Base-by-base conservation (phyloP, 306 rosid genomes). In the Neltuma alba region DNA sequence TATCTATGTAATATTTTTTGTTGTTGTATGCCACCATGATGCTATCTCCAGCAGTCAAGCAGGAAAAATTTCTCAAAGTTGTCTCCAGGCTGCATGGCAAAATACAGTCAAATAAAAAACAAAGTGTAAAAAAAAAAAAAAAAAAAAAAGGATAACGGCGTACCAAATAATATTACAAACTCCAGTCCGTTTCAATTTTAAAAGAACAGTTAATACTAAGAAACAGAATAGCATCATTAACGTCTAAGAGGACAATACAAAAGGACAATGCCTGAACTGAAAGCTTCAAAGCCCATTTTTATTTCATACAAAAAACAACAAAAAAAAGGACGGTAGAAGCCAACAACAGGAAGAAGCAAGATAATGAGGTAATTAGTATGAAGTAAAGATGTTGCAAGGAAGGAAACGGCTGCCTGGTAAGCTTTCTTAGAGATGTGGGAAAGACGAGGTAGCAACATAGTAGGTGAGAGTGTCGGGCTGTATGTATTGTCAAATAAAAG, bases 1-100 rank as follows among this genome's bases (percentile, higher is more conserved):
- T 95, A 88, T 95, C 98, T 31, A 95, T 95, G 84, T 95, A 95
- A 72, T 95, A 95, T 67, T 95, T 93, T 82, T 88, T 95, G 91
- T 92, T 93, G 91, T 93, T 95, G 79, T 95, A 95, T 52, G 99
- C 97, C 72, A 95, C 98, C 99, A 95, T 95, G 72, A 95, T 95
- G 88, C 99, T 95, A 83, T 92, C 99, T 75, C 98, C 99, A 70
- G 93, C 83, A 44, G 94, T 86, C 88, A 95, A 86, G 87, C 99
- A 95, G 44, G 99, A 95, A 85, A 92, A 95, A 85, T 93, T 95
- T 86, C 99, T 86, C 70, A 93, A 83, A 1, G 99, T 93, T 16
- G 98, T 92, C 92, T 95, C 99, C 57, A 93, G 82, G 86, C 97
- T 93, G 90, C 89, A 89, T 14, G 31, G 74, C 10, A 82, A 74